Base-by-base conservation (phyloP, 371 early-diverging fungal genomes). In the Mycotypha africana region DNA sequence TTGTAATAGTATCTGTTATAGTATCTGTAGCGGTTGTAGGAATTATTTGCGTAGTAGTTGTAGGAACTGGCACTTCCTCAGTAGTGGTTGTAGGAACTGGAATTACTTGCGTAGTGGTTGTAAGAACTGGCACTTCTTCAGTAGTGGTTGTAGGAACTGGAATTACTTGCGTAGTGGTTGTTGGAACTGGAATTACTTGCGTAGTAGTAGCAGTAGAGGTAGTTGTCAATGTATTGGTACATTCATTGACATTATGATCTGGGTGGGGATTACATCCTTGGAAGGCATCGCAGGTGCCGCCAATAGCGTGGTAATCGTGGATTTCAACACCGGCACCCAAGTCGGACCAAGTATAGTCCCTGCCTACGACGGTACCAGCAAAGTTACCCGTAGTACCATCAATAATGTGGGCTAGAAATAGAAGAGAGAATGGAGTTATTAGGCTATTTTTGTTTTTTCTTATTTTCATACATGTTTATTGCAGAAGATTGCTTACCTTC, bases 351-450 rank as follows among this genome's bases (percentile, higher is more conserved):
- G 28, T 19, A 25, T 58, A 62, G 33, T 48, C 42, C 8, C 24
- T 10, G 10, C 48, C 62, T 34, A 62, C 37, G 0, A 58, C 3
- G 1, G 30, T 43, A 20, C 62, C 62, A 15, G 62, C 58, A 45
- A 62, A 62, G 12, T 25, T 45, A 8, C 62, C 62, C n/a, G 44
- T 41, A 10, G 20, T 15, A 15, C 47, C 50, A 25, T 62, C 62
- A 9, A 41, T n/a, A 16, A 54, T 51, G 31, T 48, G 19, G 12
- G 20, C 47, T 47, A 30, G 19, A 16, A n/a, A n/a, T n/a, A n/a
- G n/a, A n/a, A n/a, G n/a, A n/a, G n/a, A n/a, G n/a, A n/a, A n/a
- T n/a, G n/a, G n/a, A n/a, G n/a, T n/a, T n/a, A n/a, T n/a, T n/a
- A n/a, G n/a, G n/a, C n/a, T n/a, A n/a, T n/a, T n/a, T n/a, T 11